Evolutionary conservation across 495 filamentous ascomycete species (phyloP), one percentile per base, ranked within the genome.

Genomic region (Penicillium longicatenatum): DNA sequence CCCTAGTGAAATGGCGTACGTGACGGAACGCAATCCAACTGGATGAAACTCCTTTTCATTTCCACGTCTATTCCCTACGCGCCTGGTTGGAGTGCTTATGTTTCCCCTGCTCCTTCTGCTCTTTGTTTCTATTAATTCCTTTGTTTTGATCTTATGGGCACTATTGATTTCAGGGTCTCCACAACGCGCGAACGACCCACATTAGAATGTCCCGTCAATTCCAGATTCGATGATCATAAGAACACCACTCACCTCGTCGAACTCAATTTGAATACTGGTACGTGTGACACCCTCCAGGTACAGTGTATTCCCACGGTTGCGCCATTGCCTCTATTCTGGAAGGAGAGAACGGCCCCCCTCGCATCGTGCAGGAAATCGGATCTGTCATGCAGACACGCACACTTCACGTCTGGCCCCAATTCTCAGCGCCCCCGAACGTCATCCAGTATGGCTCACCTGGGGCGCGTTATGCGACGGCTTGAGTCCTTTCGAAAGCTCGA

Each of bases 181-280:
- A 48, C 44, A 14, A 11, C 45, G 19, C 44, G 16, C 20, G 44
- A 39, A 43, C 11, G 41, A 42, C 41, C 37, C 51, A 45, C 22
- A 54, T 47, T 22, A 58, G 53, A 52, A 64, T 64, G 58, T 57
- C 29, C 37, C 57, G 20, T 37, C 54, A 39, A 57, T 50, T 49
- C 35, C 48, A 31, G 14, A 50, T 48, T 31, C 66, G 59, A 72
- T 75, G 68, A 61, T 66, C 64, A 50, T 31, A 62, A 68, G 54
- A 41, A 51, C 52, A 61, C 61, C 50, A 64, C 68, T 60, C 68
- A 70, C 69, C 64, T 62, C 43, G 59, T 69, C 50, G 65, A 66
- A 50, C 58, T 66, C 56, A 59, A 68, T 53, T 54, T 66, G 61
- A 59, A 17, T 42, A 48, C 45, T 35, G 59, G 62, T 65, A 59